Evolutionary conservation across 1,139 yeast genomes (phyloP).

Genomic region (Kurtzmaniella quercitrusa): DNA sequence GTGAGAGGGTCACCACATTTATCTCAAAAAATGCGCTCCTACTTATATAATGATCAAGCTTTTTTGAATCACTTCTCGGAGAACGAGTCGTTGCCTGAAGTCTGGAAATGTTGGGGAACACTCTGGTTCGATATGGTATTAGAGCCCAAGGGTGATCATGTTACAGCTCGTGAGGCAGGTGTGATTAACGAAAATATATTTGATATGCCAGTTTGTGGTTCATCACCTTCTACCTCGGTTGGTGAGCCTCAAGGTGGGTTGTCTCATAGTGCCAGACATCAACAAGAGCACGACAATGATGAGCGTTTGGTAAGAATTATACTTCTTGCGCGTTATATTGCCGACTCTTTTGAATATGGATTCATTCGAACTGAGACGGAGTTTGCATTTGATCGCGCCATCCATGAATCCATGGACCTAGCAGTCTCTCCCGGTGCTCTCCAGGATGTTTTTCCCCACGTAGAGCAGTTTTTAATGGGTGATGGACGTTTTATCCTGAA

Average conservation of each 20-base stretch:
- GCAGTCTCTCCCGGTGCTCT: conserved; percentile 8
- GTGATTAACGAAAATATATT: conserved; percentile 50
- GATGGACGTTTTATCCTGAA: conserved; percentile 44
- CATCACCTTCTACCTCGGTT: conserved; percentile 29
- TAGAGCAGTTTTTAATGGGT: conserved; percentile 36
- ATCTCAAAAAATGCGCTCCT: conserved; percentile 17
- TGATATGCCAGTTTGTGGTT: conserved; percentile 67
- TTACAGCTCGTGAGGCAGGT: conserved; percentile 53
- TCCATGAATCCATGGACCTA: conserved; percentile 24
- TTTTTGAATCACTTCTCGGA: conserved; percentile 43
- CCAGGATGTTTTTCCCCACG: conserved; percentile 22
- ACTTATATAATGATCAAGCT: conserved; percentile 27
- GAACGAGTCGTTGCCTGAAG: conserved; percentile 65
- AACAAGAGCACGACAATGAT: conserved; percentile 32
- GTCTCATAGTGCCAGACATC: conserved; percentile 13
- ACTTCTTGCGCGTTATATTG: conserved; percentile 45
- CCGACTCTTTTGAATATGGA: conserved; percentile 54
- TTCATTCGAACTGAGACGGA: conserved; percentile 40
- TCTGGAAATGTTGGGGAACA: conserved; percentile 84
- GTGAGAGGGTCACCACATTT: conserved; percentile 27
- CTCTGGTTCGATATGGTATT: conserved; percentile 65
- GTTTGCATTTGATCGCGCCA: conserved; percentile 37
- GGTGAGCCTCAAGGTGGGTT: conserved; percentile 9
- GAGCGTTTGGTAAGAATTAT: conserved; percentile 50
- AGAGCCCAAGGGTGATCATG: conserved; percentile 47